Evolutionary conservation across 129 eudicot species (phyloP).

Genomic region (Tagetes patula): DNA sequence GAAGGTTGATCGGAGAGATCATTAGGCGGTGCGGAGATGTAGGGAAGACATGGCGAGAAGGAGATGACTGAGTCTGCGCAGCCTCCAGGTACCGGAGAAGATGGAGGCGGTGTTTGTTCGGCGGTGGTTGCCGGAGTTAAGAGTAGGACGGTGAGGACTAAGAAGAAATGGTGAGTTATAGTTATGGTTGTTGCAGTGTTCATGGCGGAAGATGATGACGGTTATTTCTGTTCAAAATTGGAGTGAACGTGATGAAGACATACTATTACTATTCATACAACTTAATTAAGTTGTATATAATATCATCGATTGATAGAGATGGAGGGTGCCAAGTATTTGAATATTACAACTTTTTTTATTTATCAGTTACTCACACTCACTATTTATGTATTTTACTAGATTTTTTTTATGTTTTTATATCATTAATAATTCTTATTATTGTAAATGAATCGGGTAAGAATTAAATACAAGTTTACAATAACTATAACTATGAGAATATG

Average conservation of each 20-base stretch:
- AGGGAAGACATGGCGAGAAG: conserved; percentile 63
- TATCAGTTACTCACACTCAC: too few relatives aligned
- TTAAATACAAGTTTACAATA: too few relatives aligned
- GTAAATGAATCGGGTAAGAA: too few relatives aligned
- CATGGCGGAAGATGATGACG: conserved; percentile 1
- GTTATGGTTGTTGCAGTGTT: neutral
- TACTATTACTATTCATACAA: too few relatives aligned
- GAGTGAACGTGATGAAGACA: neutral
- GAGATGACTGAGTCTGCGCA: conserved; percentile 59
- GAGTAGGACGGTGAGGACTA: conserved; percentile 28
- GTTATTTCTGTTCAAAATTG: neutral
- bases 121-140: conserved; percentile 24
- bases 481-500: too few relatives aligned
- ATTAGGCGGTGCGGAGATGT: conserved; percentile 54
- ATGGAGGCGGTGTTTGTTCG: conserved; percentile 27
- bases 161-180: neutral
- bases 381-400: too few relatives aligned
- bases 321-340: too few relatives aligned
- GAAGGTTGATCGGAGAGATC: conserved; percentile 47
- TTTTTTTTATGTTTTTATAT: too few relatives aligned
- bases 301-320: too few relatives aligned
- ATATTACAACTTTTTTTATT: too few relatives aligned
- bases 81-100: conserved; percentile 26
- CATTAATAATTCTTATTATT: too few relatives aligned
- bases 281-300: too few relatives aligned